Base-by-base conservation (phyloP, 169 alveolate genomes). In the Plasmodium berghei region DNA sequence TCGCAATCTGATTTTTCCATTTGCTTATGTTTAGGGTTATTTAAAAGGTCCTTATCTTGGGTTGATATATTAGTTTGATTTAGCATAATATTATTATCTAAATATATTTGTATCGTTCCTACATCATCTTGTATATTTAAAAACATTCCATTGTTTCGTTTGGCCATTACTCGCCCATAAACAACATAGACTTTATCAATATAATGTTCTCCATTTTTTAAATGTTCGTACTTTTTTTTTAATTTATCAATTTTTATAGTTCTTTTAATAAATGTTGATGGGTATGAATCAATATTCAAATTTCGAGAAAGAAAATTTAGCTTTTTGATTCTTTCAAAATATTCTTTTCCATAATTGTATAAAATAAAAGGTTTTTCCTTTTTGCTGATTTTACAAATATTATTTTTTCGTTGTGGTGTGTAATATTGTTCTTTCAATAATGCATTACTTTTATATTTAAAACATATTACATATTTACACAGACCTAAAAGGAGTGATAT, bases 61-160 rank as follows among this genome's bases (percentile, higher is more conserved):
- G 48, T 66, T 61, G n/a, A 24, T 18, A 18, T 22, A 40, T 62
- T 55, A 16, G 22, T 48, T n/a, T 62, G 40, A n/a, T 62, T 85
- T 12, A 9, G 5, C 20, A 42, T 1, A 22, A 83, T 10, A 64
- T 74, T 26, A 40, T 56, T 69, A 73, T 88, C 88, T 26, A 62
- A 2, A 73, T 74, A 87, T 28, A 87, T 64, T 77, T 87, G 92
- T 55, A 87, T 34, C 14, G 22, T 58, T 24, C 49, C 93, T 18
- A 20, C 42, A 52, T 70, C 92, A 69, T 75, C 72, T 71, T 66
- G 83, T 14, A 91, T 40, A 45, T 91, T 90, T 24, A 91, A 48
- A 63, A 91, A 91, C 91, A 74, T 73, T 49, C 94, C 94, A 18
- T 83, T 74, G 42, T 91, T 91, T 28, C 94, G 87, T 61, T 87